Percentiles rank a stretch among this genome's conserved stretches.
Evolutionary conservation across 192 early-diverging fungal genomes (phyloP).

Genomic region (Cladochytrium replicatum): DNA sequence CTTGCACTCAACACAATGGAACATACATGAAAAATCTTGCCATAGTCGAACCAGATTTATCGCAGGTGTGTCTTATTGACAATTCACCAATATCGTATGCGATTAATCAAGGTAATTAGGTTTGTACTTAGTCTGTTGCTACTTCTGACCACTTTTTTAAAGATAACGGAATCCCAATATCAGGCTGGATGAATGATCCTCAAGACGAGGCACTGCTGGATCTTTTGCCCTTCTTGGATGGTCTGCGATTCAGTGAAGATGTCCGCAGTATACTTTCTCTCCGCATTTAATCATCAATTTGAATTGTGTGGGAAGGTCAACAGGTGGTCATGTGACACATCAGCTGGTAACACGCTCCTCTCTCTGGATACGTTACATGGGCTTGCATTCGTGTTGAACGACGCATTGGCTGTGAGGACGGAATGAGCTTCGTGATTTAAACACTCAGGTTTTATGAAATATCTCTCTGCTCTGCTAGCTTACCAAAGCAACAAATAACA

Average conservation of each 20-base stretch:
- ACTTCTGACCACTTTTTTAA: background rate
- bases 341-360: too few species aligned
- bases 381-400: too few species aligned
- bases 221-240: conserved; percentile 79
- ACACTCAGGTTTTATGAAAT: too few species aligned
- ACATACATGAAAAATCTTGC: conserved; percentile 69
- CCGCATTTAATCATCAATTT: conserved; percentile 28
- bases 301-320: too few species aligned
- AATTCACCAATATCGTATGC: conserved; percentile 71
- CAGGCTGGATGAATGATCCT: conserved; percentile 71
- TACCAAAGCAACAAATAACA: too few species aligned
- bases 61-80: conserved; percentile 72
- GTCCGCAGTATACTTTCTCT: conserved; percentile 66
- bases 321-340: too few species aligned
- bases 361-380: too few species aligned
- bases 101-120: conserved; percentile 53
- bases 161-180: conserved; percentile 88
- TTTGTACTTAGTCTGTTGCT: conserved; percentile 2
- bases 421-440: too few species aligned
- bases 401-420: too few species aligned
- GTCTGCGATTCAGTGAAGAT: conserved; percentile 75
- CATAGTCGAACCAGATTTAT: conserved; percentile 64
- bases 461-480: too few species aligned
- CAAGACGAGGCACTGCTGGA: conserved; percentile 77
- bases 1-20: conserved; percentile 58